Conservation (phyloP, 129 eudicot genomes). For the Artemisia tridentata region DNA sequence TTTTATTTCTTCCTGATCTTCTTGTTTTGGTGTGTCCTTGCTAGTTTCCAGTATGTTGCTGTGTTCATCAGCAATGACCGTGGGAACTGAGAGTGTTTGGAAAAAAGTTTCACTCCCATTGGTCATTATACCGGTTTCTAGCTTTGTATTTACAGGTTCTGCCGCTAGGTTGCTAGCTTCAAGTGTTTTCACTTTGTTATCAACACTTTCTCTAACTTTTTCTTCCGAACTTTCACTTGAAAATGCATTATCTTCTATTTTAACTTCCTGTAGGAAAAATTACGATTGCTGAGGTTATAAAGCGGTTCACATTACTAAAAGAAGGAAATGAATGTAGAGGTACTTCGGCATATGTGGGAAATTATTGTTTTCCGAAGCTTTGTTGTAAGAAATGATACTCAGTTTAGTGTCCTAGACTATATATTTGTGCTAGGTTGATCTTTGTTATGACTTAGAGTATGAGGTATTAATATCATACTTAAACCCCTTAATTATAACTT, state of each 20-base stretch:
- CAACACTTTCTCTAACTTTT: constrained; percentile 13
- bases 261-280: constrained; percentile 40
- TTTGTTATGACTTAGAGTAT: background rate
- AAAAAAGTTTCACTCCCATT: constrained; percentile 40
- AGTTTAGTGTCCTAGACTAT: background rate
- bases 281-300: constrained; percentile 9
- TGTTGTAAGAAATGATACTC: constrained; percentile 2
- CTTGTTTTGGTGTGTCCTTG: constrained; percentile 26
- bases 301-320: background rate
- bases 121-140: constrained; percentile 22
- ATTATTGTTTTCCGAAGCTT: background rate
- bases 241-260: constrained; percentile 26
- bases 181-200: constrained; percentile 33
- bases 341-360: constrained; percentile 2
- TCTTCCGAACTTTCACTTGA: constrained; percentile 31
- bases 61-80: constrained; percentile 28
- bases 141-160: constrained; percentile 28
- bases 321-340: constrained; percentile 1
- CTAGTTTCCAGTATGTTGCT: constrained; percentile 32
- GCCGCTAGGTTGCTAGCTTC: constrained; percentile 34
- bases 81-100: constrained; percentile 35
- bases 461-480: background rate
- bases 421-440: too few species aligned
- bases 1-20: constrained; percentile 20
- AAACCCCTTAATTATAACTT: background rate